Evolutionary conservation across 495 filamentous ascomycete genomes (phyloP).

Genomic region (Aspergillus panamensis): DNA sequence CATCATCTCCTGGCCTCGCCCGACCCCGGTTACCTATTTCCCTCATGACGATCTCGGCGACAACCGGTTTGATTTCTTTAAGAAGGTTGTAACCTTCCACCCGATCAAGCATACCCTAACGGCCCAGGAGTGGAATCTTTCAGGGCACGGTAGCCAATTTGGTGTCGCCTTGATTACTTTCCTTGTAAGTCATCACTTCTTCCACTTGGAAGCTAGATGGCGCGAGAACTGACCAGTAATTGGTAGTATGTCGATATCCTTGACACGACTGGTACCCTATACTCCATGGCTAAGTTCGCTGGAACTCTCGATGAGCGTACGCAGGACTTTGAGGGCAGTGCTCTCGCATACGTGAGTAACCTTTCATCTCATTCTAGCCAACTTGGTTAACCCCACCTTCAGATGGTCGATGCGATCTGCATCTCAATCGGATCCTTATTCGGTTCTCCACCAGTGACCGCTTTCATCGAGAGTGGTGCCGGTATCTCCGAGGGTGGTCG

Average conservation of each 20-base stretch:
- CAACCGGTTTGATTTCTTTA: slow-evolving; percentile 74
- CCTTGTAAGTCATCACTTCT: slow-evolving; percentile 24
- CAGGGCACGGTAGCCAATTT: slow-evolving; percentile 62
- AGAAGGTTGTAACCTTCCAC: slow-evolving; percentile 76
- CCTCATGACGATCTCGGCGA: slow-evolving; percentile 64
- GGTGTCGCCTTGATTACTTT: slow-evolving; percentile 78
- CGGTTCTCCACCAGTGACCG: slow-evolving; percentile 72
- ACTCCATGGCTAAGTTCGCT: slow-evolving; percentile 79
- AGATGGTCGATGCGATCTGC: slow-evolving; percentile 67
- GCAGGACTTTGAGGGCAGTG: slow-evolving; percentile 74
- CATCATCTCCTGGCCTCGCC: slow-evolving; percentile 78
- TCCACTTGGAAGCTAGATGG: neutral
- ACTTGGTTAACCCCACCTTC: neutral
- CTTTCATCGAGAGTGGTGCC: slow-evolving; percentile 79
- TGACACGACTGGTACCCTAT: slow-evolving; percentile 71
- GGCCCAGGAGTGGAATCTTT: slow-evolving; percentile 66
- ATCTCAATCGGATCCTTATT: slow-evolving; percentile 76
- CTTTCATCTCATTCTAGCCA: neutral
- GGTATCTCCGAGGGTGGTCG: slow-evolving; percentile 81
- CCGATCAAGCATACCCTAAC: slow-evolving; percentile 61
- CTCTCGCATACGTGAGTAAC: slow-evolving; percentile 59
- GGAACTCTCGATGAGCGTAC: slow-evolving; percentile 69
- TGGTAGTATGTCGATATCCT: slow-evolving; percentile 76
- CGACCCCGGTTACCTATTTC: slow-evolving; percentile 71
- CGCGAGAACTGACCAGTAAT: slow-evolving; percentile 6